A percentile compares a stretch with the other conserved stretches of the same genome.
These are phyloP conservation scores for Colletotrichum paranaense DNA, from an alignment of 2,329 filamentous ascomycete species.

Conservation along the genomic window DNA sequence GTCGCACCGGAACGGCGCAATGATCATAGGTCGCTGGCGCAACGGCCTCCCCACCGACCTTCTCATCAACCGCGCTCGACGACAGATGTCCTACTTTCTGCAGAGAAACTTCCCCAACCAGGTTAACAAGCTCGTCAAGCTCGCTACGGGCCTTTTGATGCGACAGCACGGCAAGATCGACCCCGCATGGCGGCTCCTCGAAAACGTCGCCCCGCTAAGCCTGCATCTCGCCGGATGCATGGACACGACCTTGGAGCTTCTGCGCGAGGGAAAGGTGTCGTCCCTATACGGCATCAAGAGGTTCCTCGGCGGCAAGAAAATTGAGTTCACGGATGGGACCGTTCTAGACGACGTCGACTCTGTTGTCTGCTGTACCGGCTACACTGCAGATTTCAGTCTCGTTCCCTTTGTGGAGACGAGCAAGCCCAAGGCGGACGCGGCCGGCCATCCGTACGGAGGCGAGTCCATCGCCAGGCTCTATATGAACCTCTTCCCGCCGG, in stretches of 20 bases:
- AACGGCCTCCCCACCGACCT: slow-evolving; percentile 50
- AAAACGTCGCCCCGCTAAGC: slow-evolving; percentile 38
- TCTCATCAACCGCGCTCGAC: slow-evolving; percentile 45
- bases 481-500: slow-evolving; percentile 52
- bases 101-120: slow-evolving; percentile 36
- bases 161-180: slow-evolving; percentile 39
- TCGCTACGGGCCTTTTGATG: slow-evolving; percentile 20
- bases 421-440: slow-evolving; percentile 28
- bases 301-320: slow-evolving; percentile 38
- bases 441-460: slow-evolving; percentile 41
- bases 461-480: slow-evolving; percentile 47
- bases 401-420: slow-evolving; percentile 39
- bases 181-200: slow-evolving; percentile 43
- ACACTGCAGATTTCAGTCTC: slow-evolving; percentile 39
- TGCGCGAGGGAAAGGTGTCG: slow-evolving; percentile 41
- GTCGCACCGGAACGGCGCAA: slow-evolving; percentile 51
- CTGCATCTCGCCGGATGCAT: slow-evolving; percentile 36
- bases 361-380: slow-evolving; percentile 45
- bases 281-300: slow-evolving; percentile 43
- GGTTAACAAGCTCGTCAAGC: slow-evolving; percentile 30
- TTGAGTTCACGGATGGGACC: slow-evolving; percentile 42
- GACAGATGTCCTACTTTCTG: slow-evolving; percentile 44
- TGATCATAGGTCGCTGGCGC: slow-evolving; percentile 46
- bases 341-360: slow-evolving; percentile 41
- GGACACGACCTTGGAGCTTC: slow-evolving; percentile 41